phyloP scores from a whole-genome alignment of 345 rosid genomes.

The Fremontodendron californicum region DNA sequence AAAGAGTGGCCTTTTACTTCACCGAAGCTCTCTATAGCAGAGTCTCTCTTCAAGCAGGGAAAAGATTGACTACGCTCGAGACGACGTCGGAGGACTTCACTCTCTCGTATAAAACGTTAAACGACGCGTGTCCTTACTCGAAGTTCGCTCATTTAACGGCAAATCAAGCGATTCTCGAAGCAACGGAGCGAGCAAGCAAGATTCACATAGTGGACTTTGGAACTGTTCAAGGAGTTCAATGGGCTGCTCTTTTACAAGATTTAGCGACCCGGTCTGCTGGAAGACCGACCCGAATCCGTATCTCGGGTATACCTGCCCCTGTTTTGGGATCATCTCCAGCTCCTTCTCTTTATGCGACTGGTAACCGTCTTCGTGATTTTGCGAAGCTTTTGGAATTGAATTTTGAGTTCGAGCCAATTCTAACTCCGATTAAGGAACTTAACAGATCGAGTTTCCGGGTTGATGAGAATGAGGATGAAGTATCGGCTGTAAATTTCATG shows the following conservation, averaged over 20 bases:
- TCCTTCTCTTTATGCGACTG: constrained; percentile 58
- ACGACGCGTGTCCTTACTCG: constrained; percentile 85
- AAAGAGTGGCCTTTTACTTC: constrained; percentile 74
- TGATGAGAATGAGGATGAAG: constrained; percentile 70
- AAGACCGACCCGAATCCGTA: constrained; percentile 61
- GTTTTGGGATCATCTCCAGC: constrained; percentile 63
- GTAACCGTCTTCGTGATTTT: constrained; percentile 74
- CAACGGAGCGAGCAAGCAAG: constrained; percentile 57
- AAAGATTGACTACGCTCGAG: constrained; percentile 16
- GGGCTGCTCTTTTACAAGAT: constrained; percentile 91
- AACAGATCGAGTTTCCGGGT: constrained; percentile 53
- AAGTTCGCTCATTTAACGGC: constrained; percentile 92
- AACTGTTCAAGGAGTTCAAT: constrained; percentile 83
- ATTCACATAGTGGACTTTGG: constrained; percentile 94
- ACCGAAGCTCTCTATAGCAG: constrained; percentile 50
- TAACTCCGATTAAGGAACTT: constrained; percentile 53
- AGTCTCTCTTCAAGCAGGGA: constrained; percentile 29
- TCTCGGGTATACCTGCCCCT: constrained; percentile 88
- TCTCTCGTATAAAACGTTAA: constrained; percentile 60
- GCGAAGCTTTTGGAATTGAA: constrained; percentile 62
- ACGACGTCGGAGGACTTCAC: constrained; percentile 55
- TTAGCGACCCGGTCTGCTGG: constrained; percentile 73
- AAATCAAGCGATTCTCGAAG: constrained; percentile 89
- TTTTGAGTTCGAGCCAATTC: constrained; percentile 74
- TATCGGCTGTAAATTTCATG: constrained; percentile 76